A percentile compares a stretch with the other conserved stretches of the same genome.
Evolutionary conservation across 225 moss, liverwort and hornwort species (phyloP).

Genomic region (Bryoerythrophyllum caledonicum): DNA sequence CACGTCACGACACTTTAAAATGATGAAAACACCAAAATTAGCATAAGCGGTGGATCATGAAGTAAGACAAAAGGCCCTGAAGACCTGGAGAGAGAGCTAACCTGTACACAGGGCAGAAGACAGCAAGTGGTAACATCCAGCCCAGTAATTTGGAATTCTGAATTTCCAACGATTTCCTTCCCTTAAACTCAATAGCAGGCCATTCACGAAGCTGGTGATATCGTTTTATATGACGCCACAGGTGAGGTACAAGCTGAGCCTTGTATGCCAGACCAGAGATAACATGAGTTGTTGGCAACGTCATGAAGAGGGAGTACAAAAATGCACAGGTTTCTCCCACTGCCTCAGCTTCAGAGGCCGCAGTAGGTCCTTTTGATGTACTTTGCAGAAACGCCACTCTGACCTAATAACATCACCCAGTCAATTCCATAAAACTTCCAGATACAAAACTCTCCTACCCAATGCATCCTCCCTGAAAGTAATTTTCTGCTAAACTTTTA

Average conservation of each 20-base stretch:
- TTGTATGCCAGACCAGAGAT: constrained; percentile 83
- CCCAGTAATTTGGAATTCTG: constrained; percentile 73
- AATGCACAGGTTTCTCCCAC: constrained; percentile 94
- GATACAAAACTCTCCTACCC: constrained; percentile 13
- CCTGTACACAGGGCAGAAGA: constrained; percentile 97
- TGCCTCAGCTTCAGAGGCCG: constrained; percentile 67
- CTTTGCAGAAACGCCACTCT: constrained; percentile 68
- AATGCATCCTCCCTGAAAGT: background rate
- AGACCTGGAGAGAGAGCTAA: constrained; percentile 36
- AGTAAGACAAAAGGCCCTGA: background rate
- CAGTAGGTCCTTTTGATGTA: constrained; percentile 51
- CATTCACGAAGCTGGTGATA: constrained; percentile 68
- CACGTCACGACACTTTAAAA: constrained; percentile 12
- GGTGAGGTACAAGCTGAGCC: constrained; percentile 90
- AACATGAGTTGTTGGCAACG: constrained; percentile 63
- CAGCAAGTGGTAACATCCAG: constrained; percentile 95
- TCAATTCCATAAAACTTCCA: constrained; percentile 23
- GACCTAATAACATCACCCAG: constrained; percentile 51
- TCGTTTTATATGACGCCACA: constrained; percentile 91
- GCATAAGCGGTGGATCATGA: constrained; percentile 4
- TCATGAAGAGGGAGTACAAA: constrained; percentile 81
- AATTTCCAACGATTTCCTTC: constrained; percentile 56
- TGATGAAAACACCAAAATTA: background rate
- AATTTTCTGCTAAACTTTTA: constrained; percentile 5
- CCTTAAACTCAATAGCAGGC: constrained; percentile 79